These are phyloP conservation scores for Alternaria sp. DNA, from an alignment of 2,329 filamentous ascomycete species.

Conservation along the genomic window DNA sequence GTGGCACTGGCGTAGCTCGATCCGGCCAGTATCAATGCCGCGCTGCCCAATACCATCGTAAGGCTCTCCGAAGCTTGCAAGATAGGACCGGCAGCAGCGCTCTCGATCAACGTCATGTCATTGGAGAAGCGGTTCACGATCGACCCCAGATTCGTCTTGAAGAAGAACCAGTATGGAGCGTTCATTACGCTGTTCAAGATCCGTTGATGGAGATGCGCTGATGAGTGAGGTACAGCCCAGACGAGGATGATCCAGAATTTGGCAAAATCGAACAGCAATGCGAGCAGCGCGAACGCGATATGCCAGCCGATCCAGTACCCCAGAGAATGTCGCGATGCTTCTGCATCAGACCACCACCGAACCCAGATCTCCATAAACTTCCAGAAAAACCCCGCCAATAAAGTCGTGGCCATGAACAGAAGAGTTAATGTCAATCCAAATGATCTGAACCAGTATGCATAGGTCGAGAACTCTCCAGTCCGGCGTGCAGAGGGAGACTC, in stretches of 20 bases:
- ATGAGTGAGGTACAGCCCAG: not conserved
- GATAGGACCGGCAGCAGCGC: not conserved
- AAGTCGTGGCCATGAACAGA: not conserved
- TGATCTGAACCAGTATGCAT: not conserved
- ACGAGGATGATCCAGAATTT: not conserved
- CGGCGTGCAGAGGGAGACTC: not conserved
- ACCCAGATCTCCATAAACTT: not conserved
- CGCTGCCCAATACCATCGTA: not conserved
- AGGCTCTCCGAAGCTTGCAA: not conserved
- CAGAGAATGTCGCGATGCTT: not conserved
- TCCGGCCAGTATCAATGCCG: constrained; percentile 16
- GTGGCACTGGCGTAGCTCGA: not conserved
- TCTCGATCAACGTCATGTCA: not conserved
- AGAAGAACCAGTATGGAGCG: not conserved
- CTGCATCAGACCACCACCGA: not conserved
- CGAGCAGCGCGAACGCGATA: not conserved
- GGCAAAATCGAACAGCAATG: not conserved
- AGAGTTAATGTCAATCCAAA: not conserved
- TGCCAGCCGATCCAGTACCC: not conserved
- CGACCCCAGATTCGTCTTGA: not conserved
- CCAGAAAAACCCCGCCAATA: not conserved
- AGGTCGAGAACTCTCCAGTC: not conserved
- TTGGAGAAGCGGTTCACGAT: not conserved
- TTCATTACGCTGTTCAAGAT: not conserved
- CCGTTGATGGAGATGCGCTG: not conserved